phyloP scores from a whole-genome alignment of 139 green algal genomes.

The Deuterostichococcus epilithicus region DNA sequence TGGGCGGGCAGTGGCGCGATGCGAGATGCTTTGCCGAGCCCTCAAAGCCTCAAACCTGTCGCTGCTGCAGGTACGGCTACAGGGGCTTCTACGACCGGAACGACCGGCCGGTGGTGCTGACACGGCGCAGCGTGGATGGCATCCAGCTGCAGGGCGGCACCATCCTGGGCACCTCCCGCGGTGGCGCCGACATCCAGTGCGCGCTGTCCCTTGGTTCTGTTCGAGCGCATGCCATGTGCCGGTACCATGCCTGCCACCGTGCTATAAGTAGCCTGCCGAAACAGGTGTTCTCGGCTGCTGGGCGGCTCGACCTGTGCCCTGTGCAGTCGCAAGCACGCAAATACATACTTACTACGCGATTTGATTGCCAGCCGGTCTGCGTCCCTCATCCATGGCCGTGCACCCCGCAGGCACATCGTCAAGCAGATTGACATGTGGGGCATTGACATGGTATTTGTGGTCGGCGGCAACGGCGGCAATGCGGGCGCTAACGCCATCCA shows the following conservation, averaged over 20 bases:
- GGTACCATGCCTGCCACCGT: not conserved
- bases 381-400: not conserved
- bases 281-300: not conserved
- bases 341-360: not conserved
- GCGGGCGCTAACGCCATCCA: conserved; percentile 79
- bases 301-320: not conserved
- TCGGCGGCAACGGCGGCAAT: conserved; percentile 92
- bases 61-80: conserved; percentile 63
- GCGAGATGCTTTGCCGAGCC: not conserved
- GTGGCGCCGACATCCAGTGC: conserved; percentile 84
- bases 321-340: not conserved
- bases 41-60: not conserved
- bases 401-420: conserved; percentile 83
- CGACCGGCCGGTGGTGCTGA: conserved; percentile 81
- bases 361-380: not conserved
- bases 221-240: not conserved
- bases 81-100: conserved; percentile 77
- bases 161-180: conserved; percentile 91
- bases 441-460: conserved; percentile 96
- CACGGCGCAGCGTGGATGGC: conserved; percentile 74
- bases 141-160: conserved; percentile 96
- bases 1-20: no score
- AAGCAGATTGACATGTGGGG: conserved; percentile 93
- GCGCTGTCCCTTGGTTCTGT: not conserved
- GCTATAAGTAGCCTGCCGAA: not conserved